Base-by-base conservation (phyloP, 1,284 basidiomycete species). In the Boletus semigastroideus region DNA sequence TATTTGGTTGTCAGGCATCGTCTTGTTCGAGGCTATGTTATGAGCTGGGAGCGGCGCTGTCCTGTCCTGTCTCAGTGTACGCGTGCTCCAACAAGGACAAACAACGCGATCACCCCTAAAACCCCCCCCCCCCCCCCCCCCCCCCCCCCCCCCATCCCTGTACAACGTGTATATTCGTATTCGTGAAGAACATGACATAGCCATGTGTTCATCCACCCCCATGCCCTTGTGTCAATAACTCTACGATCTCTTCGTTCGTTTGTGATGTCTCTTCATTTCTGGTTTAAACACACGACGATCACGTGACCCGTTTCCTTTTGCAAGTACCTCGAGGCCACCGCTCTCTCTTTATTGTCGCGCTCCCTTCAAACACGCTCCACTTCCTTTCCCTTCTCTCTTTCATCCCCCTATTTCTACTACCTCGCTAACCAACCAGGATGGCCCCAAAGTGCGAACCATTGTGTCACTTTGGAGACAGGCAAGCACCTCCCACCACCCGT, bases 1-100 rank as follows among this genome's bases (percentile, higher is more conserved):
- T 65, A 90, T 90, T 66, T 87, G 84, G 49, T 77, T 78, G 59
- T 90, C 87, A n/a, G 87, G 85, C 86, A 89, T 89, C 25, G 53
- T 61, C 41, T 25, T 25, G 25, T 25, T 6, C 25, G 7, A 25
- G 25, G 25, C n/a, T 4, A 48, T 49, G 61, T 42, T n/a, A 42
- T 41, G 40, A 38, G 66, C 56, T 67, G 58, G 50, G 60, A 56
- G 52, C 9, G 31, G 13, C 11, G n/a, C 19, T 3, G 20, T 37
- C 46, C 19, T 3, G 20, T 37, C 46, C 58, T 40, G 54, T 39
- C 51, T 46, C 48, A 10, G 5, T 2, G 13, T 56, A 66, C 76
- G 78, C 79, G 78, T 78, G 75, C 70, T 68, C 65, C 72, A 81
- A 80, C 77, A 81, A 66, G 45, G 60, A 72, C 76, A 80, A 82